Evolutionary conservation across 1,284 basidiomycete species (phyloP), one percentile per base, ranked within the genome.

Genomic region (Ustilago lituana): DNA sequence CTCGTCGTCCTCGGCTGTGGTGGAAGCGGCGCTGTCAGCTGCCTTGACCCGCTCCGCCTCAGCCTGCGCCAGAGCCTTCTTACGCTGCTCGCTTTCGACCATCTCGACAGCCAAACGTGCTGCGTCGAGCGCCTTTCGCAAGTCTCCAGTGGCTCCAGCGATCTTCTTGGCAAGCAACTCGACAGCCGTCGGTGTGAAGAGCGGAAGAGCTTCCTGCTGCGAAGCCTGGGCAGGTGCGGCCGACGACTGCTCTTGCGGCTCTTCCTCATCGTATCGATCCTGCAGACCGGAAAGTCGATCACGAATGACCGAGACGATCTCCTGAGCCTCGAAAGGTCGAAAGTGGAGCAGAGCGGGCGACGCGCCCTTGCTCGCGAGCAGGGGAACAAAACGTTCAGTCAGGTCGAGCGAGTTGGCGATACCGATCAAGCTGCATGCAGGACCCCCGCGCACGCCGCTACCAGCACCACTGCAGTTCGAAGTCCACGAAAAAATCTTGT

Each of bases 101-200:
- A 76, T 44, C 47, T 84, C 82, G 32, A 84, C 74, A 10, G 82
- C 76, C 24, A 82, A 71, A 2, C 83, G 70, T 9, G 80, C 73
- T 15, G 83, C 76, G 43, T 82, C 79, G 40, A 84, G 76, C 37
- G 83, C 82, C 32, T 81, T 80, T 24, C 84, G 74, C 14, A 84
- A 54, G 59, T 84, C 84, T 14, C 84, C 84, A 0, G 83, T 82
- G 0, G 75, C 77, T 4, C 79, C 70, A 14, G 83, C 82, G 37
- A 84, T 78, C 63, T 82, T 84, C 51, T 81, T 82, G 2, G 83
- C 74, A n/a, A 81, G 77, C 17, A 84, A 70, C 36, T 83, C 78
- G 26, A 84, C 77, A 0, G 83, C 84, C 2, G 82, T 67, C 11
- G 72, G 71, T 31, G 76, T 71, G 51, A 84, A 76, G 31, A 84